Base-by-base conservation (phyloP, 345 rosid species). In the Hirschfeldia incana region DNA sequence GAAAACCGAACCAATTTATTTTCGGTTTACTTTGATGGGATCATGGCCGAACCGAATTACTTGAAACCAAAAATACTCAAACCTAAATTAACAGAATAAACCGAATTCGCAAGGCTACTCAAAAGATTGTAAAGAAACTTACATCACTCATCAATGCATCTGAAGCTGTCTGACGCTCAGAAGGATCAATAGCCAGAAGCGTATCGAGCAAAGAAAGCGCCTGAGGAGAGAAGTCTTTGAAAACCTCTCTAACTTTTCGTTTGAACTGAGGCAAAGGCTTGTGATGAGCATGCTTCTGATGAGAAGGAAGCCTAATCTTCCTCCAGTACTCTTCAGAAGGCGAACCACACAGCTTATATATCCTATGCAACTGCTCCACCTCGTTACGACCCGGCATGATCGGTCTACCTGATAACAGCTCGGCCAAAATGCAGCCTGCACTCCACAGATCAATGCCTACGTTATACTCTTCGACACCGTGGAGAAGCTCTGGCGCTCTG, bases 401-500 rank as follows among this genome's bases (percentile, higher is more conserved):
- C 71, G 99, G 97, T 85, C 89, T 93, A 78, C 99, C 98, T 32
- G 94, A 90, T 81, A 91, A 82, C 69, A 95, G 74, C 86, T 95
- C 99, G 1, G 97, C 99, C 61, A 95, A 83, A 78, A 95, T 93
- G 82, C 98, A 95, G 67, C 99, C 99, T 1, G 98, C 98, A 72
- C 99, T 93, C 99, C 99, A 95, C 17, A 95, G 86, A 79, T 95
- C 99, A 71, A 95, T 72, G 66, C 97, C 97, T 0, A 86, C 97
- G 63, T 89, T 83, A 80, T 95, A 95, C 79, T 95, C 97, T 57
- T 90, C 80, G 72, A 88, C 91, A 55, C 99, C 99, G 2, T 91
- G 96, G 51, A 95, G 95, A 85, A 95, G 99, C 85, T 95, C 99
- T 0, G 98, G 99, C 29, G 99, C 90, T 64, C 99, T 92, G 81